A percentile compares a stretch with the other conserved stretches of the same genome.
phyloP scores from a whole-genome alignment of 2,329 filamentous ascomycete species.

The Cyphellophora europaea region DNA sequence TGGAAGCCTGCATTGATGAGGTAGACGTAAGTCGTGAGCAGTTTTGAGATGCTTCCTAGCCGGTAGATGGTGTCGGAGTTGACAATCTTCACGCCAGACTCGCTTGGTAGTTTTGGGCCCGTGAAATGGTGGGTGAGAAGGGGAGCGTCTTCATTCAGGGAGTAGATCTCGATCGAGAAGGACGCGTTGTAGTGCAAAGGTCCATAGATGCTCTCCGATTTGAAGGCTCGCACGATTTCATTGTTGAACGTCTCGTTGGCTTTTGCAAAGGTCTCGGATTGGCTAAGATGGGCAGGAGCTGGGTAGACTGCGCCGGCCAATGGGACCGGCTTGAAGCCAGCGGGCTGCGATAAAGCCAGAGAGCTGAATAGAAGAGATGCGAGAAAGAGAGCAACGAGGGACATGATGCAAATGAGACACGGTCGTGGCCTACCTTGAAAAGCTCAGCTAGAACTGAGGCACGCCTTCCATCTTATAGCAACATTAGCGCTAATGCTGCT shows the following conservation, averaged over 20 bases:
- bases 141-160: constrained; percentile 24
- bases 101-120: constrained; percentile 19
- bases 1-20: constrained; percentile 26
- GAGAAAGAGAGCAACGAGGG: too few species aligned
- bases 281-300: neutral
- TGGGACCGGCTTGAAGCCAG: neutral
- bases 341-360: too few species aligned
- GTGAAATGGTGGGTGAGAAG: constrained; percentile 13
- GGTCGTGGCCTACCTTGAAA: too few species aligned
- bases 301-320: neutral
- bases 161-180: constrained; percentile 31
- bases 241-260: neutral
- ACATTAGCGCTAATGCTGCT: too few species aligned
- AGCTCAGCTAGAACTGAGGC: too few species aligned
- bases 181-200: constrained; percentile 5
- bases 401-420: too few species aligned
- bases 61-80: constrained; percentile 20
- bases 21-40: constrained; percentile 29
- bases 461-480: too few species aligned
- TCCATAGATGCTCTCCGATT: neutral
- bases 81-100: constrained; percentile 2
- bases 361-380: too few species aligned
- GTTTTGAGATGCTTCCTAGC: constrained; percentile 28
- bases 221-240: neutral
- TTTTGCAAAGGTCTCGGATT: neutral